Base-by-base conservation (phyloP, 306 rosid genomes). In the Citrullus colocynthis region DNA sequence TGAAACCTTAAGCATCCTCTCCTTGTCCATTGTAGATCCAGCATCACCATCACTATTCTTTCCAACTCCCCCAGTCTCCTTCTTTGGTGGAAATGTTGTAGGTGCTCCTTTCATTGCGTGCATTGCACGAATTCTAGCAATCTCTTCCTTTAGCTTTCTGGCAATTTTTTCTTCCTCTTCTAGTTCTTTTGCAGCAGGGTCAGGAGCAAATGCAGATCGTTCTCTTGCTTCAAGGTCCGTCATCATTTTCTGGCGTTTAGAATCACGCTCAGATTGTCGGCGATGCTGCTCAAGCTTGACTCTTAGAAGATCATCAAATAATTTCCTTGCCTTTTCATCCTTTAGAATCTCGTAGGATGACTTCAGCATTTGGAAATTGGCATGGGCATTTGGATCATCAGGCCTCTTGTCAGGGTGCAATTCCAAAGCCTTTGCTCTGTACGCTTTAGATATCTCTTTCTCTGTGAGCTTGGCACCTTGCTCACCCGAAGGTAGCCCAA, bases 361-460 rank as follows among this genome's bases (percentile, higher is more conserved):
- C 41, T 85, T 89, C 2, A 73, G 39, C 15, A 17, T 7, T 51
- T 73, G 77, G 28, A 73, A 73, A 51, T 73, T 73, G 20, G 84
- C 79, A 16, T 85, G 88, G 79, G 98, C 96, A 80, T 91, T 79
- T 2, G 96, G 88, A 82, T 94, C 95, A 28, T 89, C 95, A 0
- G 86, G 97, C 75, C 91, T 88, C 90, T 96, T 96, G 85, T 96
- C 99, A 0, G 99, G 99, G 78, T 96, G 99, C 80, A 91, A 76
- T 70, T 85, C 97, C 45, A 91, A 81, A 42, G 99, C 99, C 81
- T 87, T 92, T 5, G 9, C 82, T 86, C 82, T 85, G 88, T 96
- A 96, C 2, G 91, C 97, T 74, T 89, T 96, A 3, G 87, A 82
- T 77, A 96, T 91, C 41, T 92, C 91, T 42, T 96, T 88, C 61